These are phyloP conservation scores for Candida argentea DNA, from an alignment of 805 yeast genomes.

Conservation along the genomic window DNA sequence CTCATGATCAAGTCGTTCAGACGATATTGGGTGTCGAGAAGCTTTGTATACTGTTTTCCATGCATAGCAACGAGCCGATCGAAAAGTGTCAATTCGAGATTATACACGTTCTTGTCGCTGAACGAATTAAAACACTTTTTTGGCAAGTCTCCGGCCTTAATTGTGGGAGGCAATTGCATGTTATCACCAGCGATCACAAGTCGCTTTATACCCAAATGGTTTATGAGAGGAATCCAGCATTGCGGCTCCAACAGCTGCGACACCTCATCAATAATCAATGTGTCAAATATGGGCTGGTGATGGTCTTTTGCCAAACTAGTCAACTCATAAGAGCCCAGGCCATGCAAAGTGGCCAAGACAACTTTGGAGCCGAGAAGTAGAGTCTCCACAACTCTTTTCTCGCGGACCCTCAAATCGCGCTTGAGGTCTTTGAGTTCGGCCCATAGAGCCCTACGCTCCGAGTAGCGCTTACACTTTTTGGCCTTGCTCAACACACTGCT, in stretches of 20 bases:
- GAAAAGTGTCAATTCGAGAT: conserved; percentile 61
- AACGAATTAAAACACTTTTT: no score
- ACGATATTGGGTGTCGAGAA: conserved; percentile 75
- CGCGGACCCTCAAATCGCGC: conserved; percentile 60
- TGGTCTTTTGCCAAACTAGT: conserved; percentile 37
- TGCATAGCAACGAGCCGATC: conserved; percentile 54
- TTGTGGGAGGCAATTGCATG: conserved; percentile 84
- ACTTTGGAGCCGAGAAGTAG: conserved; percentile 54
- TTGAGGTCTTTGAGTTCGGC: conserved; percentile 56
- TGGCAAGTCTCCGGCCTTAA: conserved; percentile 38
- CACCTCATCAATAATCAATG: conserved; percentile 88
- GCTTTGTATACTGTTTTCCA: conserved; percentile 36
- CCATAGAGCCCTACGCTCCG: conserved; percentile 60
- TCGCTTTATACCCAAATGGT: conserved; percentile 45
- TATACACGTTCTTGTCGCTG: conserved; percentile 30
- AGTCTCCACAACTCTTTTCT: conserved; percentile 50
- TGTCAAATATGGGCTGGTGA: conserved; percentile 45
- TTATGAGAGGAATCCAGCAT: conserved; percentile 87
- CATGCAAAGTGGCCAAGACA: conserved; percentile 78
- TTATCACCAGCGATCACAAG: conserved; percentile 89
- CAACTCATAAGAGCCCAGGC: conserved; percentile 68
- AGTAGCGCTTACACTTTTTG: conserved; percentile 52
- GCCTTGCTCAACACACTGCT: conserved; percentile 44
- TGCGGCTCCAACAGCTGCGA: conserved; percentile 92
- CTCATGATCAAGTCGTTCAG: conserved; percentile 75